Evolutionary conservation across 2,329 filamentous ascomycete genomes (phyloP).

Genomic region (Cercospora beticola): DNA sequence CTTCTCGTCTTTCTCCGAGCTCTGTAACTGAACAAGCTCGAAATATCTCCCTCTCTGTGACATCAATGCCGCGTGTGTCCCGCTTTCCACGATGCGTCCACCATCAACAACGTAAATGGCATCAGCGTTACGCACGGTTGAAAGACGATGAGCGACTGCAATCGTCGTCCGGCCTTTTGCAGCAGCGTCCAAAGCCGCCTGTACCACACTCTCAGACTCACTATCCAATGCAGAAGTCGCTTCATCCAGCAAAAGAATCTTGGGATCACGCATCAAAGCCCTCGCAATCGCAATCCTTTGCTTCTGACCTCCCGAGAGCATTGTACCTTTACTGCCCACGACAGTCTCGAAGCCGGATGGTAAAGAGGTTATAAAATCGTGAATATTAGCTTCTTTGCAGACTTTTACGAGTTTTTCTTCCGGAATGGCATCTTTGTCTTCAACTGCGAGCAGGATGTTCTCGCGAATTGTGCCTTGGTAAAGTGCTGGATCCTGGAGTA

Average conservation of each 20-base stretch:
- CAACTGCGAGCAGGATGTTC: slow-evolving; percentile 43
- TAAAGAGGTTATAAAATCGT: slow-evolving; percentile 53
- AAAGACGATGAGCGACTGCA: slow-evolving; percentile 43
- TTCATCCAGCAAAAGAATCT: slow-evolving; percentile 58
- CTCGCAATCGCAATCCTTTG: slow-evolving; percentile 57
- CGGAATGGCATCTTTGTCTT: slow-evolving; percentile 37
- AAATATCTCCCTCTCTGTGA: slow-evolving; percentile 40
- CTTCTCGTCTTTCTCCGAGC: slow-evolving; percentile 6
- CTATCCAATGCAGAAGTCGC: slow-evolving; percentile 62
- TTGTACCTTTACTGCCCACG: slow-evolving; percentile 49
- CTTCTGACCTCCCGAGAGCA: slow-evolving; percentile 56
- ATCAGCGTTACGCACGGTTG: slow-evolving; percentile 41
- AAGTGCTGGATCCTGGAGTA: slow-evolving; percentile 49
- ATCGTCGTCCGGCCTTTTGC: slow-evolving; percentile 40
- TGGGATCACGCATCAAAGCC: slow-evolving; percentile 53
- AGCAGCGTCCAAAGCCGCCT: slow-evolving; percentile 63
- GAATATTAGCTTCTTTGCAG: slow-evolving; percentile 53
- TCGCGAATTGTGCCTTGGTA: slow-evolving; percentile 47
- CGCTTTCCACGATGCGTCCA: slow-evolving; percentile 41
- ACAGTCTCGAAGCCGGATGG: slow-evolving; percentile 53
- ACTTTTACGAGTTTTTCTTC: slow-evolving; percentile 48
- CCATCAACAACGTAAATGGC: slow-evolving; percentile 42
- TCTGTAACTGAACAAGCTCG: slow-evolving; percentile 16
- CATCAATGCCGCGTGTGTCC: slow-evolving; percentile 42
- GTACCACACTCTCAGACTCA: slow-evolving; percentile 64